Percentiles rank a stretch among this genome's conserved stretches.
Conservation (phyloP, 2,329 filamentous ascomycete genomes). For the Teratosphaeriaceae sp. region DNA sequence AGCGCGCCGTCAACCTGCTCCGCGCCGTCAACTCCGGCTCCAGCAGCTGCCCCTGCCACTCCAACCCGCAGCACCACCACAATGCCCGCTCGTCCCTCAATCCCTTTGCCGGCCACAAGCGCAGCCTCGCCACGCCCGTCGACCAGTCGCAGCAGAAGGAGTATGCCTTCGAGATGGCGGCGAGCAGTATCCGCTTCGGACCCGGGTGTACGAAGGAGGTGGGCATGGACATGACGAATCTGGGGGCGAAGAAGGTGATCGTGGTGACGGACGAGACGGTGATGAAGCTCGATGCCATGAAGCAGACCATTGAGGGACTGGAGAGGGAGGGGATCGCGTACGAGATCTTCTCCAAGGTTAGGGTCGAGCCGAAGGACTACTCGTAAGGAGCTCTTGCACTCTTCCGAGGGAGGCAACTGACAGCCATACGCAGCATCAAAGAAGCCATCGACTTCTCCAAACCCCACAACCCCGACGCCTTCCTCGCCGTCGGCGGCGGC, state of each 20-base stretch:
- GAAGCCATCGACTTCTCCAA: conserved; percentile 85
- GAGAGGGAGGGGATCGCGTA: conserved; percentile 72
- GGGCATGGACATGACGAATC: conserved; percentile 93
- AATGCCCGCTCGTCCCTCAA: conserved; percentile 44
- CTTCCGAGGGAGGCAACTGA: not conserved
- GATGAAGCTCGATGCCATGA: conserved; percentile 77
- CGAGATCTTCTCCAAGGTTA: conserved; percentile 71
- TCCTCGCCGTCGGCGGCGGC: conserved; percentile 84
- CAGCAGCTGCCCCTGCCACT: conserved; percentile 81
- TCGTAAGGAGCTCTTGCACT: too few relatives aligned
- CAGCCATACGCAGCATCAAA: conserved; percentile 54
- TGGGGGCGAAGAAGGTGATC: conserved; percentile 79
- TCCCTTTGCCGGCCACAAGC: conserved; percentile 49
- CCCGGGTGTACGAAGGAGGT: conserved; percentile 92
- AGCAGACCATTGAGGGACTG: conserved; percentile 76
- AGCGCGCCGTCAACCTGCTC: conserved; percentile 64
- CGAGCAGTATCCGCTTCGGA: conserved; percentile 88
- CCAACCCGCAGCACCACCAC: conserved; percentile 59
- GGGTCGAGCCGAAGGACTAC: conserved; percentile 90
- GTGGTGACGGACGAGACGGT: conserved; percentile 89
- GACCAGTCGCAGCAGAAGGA: conserved; percentile 72
- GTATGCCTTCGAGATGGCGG: conserved; percentile 98
- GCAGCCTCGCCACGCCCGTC: conserved; percentile 64
- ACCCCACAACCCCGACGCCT: conserved; percentile 75
- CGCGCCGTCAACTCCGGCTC: conserved; percentile 86